Conservation (phyloP, 352 stramenopile genomes). For the Phytophthora crassamura region DNA sequence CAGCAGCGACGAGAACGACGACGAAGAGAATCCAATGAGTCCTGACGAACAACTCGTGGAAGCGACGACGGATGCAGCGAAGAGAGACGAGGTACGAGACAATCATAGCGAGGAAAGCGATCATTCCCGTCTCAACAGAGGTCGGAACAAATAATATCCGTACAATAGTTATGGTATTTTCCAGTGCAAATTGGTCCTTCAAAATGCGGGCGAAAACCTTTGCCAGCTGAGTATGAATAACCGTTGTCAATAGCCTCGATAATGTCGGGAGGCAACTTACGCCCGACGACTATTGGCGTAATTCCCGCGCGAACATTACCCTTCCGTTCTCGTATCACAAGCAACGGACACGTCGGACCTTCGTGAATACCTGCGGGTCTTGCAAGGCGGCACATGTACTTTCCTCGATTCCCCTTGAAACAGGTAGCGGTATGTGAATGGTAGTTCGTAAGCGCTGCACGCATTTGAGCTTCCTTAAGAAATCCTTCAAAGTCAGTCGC, state of each 20-base stretch:
- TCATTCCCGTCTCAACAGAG: constrained; percentile 23
- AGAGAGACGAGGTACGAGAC: constrained; percentile 41
- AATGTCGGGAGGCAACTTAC: neutral
- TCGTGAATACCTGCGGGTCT: constrained; percentile 22
- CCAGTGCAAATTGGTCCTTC: constrained; percentile 9
- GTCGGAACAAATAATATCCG: too few species aligned
- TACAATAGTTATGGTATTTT: too few species aligned
- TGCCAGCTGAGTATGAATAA: neutral
- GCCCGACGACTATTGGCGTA: neutral
- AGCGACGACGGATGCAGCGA: constrained; percentile 39
- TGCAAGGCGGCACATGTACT: constrained; percentile 4
- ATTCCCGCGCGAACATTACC: neutral
- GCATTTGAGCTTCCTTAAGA: neutral
- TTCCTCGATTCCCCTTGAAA: constrained; percentile 3
- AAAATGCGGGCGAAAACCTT: neutral
- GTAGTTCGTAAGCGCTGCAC: neutral
- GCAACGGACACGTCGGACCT: constrained; percentile 1
- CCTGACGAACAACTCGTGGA: constrained; percentile 55
- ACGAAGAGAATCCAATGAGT: constrained; percentile 60
- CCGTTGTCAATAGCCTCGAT: neutral
- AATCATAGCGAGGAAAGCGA: constrained; percentile 38
- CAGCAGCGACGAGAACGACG: constrained; percentile 38
- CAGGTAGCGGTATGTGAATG: constrained; percentile 5
- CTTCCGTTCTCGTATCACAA: neutral
- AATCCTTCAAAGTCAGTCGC: neutral